These are phyloP conservation scores for Trametes villosa DNA, from an alignment of 768 basidiomycete species.

Conservation along the genomic window DNA sequence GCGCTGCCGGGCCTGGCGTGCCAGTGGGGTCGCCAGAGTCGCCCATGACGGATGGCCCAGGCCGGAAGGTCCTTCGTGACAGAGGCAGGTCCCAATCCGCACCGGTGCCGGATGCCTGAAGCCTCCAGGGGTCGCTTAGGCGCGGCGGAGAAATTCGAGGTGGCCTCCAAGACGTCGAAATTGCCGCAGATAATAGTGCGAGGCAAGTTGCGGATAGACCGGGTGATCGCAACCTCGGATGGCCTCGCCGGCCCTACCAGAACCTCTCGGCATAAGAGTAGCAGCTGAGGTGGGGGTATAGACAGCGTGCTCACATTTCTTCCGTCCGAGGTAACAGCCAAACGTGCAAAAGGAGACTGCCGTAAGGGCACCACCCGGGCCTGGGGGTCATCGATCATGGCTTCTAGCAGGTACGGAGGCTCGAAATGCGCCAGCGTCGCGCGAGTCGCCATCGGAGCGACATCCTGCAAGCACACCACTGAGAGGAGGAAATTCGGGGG, in stretches of 20 bases:
- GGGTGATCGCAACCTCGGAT: neutral
- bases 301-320: neutral
- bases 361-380: neutral
- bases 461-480: neutral
- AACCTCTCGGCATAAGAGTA: neutral
- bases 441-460: neutral
- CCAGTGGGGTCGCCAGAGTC: neutral
- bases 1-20: conserved; percentile 7
- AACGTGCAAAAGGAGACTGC: neutral
- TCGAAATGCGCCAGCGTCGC: neutral
- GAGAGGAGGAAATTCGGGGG: conserved; percentile 20
- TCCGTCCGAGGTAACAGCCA: neutral
- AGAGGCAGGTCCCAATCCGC: neutral
- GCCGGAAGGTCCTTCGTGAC: neutral
- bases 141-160: conserved; percentile 5
- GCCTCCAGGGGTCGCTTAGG: neutral
- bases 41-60: neutral
- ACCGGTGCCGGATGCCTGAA: neutral
- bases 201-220: conserved; percentile 2
- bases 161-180: neutral
- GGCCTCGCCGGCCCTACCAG: too few relatives aligned
- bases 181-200: neutral
- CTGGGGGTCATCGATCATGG: neutral
- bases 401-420: conserved; percentile 7
- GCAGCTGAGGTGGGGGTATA: neutral